Evolutionary conservation across 176 grass and related monocot species (phyloP).

Genomic region (Poa annua): DNA sequence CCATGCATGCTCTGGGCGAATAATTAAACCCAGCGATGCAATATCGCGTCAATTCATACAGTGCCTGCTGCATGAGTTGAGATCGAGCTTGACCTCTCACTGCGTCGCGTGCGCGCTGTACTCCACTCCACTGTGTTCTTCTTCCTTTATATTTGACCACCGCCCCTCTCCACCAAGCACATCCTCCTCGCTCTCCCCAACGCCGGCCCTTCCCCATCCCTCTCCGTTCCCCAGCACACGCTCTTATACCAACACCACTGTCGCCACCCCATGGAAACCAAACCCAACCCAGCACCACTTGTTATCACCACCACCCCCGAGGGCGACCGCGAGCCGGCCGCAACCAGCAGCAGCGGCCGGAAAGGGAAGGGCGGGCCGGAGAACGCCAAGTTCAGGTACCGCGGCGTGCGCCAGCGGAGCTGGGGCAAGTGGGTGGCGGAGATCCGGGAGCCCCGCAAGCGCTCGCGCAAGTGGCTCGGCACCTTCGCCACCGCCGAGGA

Average conservation of each 20-base stretch:
- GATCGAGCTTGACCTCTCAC: background rate
- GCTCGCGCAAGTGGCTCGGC: conserved; percentile 87
- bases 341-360: background rate
- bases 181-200: conserved; percentile 47
- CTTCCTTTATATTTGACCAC: conserved; percentile 83
- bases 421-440: conserved; percentile 98
- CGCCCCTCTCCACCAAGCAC: conserved; percentile 80
- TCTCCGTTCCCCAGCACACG: conserved; percentile 24
- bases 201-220: conserved; percentile 11
- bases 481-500: conserved; percentile 97
- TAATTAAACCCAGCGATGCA: background rate
- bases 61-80: background rate
- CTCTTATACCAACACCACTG: conserved; percentile 33
- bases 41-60: conserved; percentile 17
- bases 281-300: background rate
- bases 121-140: conserved; percentile 8
- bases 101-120: background rate
- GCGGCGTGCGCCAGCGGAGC: conserved; percentile 84
- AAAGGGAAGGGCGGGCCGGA: conserved; percentile 71
- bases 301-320: background rate
- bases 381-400: conserved; percentile 83
- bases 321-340: conserved; percentile 1
- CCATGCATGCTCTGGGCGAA: background rate
- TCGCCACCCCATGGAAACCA: conserved; percentile 39
- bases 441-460: conserved; percentile 84